Evolutionary conservation across 2,329 filamentous ascomycete species (phyloP).

Genomic region (Aspergillus cejpii): DNA sequence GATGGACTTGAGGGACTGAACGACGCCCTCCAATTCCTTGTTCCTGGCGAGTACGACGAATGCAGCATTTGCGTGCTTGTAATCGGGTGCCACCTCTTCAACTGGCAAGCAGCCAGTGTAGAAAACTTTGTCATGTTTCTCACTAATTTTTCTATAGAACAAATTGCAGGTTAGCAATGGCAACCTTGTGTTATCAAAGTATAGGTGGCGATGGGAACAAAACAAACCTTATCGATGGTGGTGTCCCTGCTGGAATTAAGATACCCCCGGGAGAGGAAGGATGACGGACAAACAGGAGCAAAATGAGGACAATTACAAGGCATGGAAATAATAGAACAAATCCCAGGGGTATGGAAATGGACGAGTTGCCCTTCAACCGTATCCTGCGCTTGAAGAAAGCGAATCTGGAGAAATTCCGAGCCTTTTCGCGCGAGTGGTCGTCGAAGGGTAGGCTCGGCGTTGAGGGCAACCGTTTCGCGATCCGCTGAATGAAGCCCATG

Average conservation of each 20-base stretch:
- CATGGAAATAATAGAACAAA: slow-evolving; percentile 88
- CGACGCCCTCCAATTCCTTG: slow-evolving; percentile 90
- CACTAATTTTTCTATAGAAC: slow-evolving; percentile 74
- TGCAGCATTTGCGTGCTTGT: slow-evolving; percentile 82
- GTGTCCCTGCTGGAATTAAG: slow-evolving; percentile 78
- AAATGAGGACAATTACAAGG: slow-evolving; percentile 82
- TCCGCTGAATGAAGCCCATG: slow-evolving; percentile 51
- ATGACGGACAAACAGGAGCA: slow-evolving; percentile 83
- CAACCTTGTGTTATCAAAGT: not conserved
- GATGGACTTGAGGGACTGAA: slow-evolving; percentile 95
- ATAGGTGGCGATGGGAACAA: not conserved
- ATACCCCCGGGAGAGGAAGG: slow-evolving; percentile 74
- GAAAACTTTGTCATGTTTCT: slow-evolving; percentile 95
- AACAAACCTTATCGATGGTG: slow-evolving; percentile 77
- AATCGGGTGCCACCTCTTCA: slow-evolving; percentile 54
- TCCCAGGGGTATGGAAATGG: slow-evolving; percentile 84
- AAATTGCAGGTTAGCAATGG: slow-evolving; percentile 14
- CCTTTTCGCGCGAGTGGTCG: slow-evolving; percentile 42
- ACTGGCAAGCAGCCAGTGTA: slow-evolving; percentile 74
- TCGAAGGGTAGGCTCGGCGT: slow-evolving; percentile 43
- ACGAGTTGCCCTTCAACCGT: slow-evolving; percentile 83
- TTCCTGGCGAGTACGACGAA: slow-evolving; percentile 95
- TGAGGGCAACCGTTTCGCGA: slow-evolving; percentile 48
- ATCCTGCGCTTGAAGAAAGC: slow-evolving; percentile 82
- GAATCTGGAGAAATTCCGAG: slow-evolving; percentile 47